Evolutionary conservation across 2,329 filamentous ascomycete species (phyloP).

Genomic region (Xylaria sp.): DNA sequence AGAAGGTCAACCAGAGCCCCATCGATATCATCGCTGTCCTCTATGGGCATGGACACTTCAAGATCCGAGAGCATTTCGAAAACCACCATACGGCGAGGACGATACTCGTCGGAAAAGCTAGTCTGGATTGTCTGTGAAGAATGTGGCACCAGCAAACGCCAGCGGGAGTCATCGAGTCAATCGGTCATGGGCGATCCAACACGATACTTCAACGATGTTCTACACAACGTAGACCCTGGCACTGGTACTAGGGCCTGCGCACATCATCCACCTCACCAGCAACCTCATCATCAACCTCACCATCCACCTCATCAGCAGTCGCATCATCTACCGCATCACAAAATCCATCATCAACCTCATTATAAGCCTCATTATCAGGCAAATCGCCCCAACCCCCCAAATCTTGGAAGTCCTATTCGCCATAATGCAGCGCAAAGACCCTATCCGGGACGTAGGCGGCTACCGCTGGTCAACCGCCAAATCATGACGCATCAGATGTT

Average conservation of each 20-base stretch:
- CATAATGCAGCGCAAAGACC: conserved; percentile 20
- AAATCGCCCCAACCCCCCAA: conserved; percentile 11
- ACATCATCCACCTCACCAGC: conserved; percentile 10
- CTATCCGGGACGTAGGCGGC: conserved; percentile 25
- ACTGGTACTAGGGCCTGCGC: background rate
- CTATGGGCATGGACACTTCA: conserved; percentile 24
- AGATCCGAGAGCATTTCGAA: conserved; percentile 22
- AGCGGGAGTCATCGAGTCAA: conserved; percentile 22
- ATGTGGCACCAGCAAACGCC: conserved; percentile 30
- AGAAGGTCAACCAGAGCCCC: conserved; percentile 22
- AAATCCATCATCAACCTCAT: conserved; percentile 4
- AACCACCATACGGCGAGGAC: conserved; percentile 23
- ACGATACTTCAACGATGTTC: conserved; percentile 31
- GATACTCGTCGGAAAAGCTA: conserved; percentile 25
- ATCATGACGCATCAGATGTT: conserved; percentile 32
- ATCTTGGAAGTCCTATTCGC: conserved; percentile 17
- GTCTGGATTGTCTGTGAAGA: conserved; percentile 34
- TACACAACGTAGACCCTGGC: conserved; percentile 15
- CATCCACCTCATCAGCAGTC: conserved; percentile 5
- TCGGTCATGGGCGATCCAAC: conserved; percentile 27
- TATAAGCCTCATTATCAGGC: conserved; percentile 8
- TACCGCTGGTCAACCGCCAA: conserved; percentile 29
- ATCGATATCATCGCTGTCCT: conserved; percentile 28
- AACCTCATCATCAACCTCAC: conserved; percentile 4
- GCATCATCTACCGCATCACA: conserved; percentile 10